Conservation (phyloP, 1,284 basidiomycete species). For the Tremellales sp. region DNA sequence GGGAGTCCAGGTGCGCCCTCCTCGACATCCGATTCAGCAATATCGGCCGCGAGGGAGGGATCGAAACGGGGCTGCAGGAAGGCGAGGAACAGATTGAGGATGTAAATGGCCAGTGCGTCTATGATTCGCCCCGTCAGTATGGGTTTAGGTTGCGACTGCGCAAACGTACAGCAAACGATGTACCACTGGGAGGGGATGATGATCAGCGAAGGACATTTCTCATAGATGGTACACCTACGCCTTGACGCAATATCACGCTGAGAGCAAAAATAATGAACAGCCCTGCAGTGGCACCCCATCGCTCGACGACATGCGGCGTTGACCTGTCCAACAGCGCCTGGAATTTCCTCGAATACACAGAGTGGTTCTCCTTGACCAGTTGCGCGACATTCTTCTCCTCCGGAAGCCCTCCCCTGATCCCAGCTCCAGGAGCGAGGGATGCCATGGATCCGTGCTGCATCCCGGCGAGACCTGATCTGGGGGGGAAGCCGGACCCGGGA, state of each 20-base stretch:
- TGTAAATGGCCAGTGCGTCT: constrained; percentile 88
- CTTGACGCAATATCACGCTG: constrained; percentile 83
- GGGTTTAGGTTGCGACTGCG: constrained; percentile 51
- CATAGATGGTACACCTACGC: too few species aligned
- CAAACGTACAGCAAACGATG: constrained; percentile 55
- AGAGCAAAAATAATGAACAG: constrained; percentile 76
- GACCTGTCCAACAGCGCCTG: constrained; percentile 83
- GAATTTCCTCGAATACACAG: constrained; percentile 50
- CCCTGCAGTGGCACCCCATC: constrained; percentile 79
- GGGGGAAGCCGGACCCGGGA: constrained; percentile 47
- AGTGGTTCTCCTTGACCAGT: constrained; percentile 45
- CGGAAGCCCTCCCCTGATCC: constrained; percentile 37
- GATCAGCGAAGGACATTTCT: not conserved
- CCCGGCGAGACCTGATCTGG: constrained; percentile 43
- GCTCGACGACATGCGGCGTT: constrained; percentile 81
- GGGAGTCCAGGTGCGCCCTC: constrained; percentile 66
- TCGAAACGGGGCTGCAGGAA: constrained; percentile 66
- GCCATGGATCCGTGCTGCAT: constrained; percentile 42
- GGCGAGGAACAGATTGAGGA: constrained; percentile 66
- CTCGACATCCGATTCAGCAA: constrained; percentile 90
- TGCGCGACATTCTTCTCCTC: constrained; percentile 49
- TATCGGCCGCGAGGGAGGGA: constrained; percentile 87
- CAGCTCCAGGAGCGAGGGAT: constrained; percentile 31
- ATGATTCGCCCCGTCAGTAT: constrained; percentile 52
- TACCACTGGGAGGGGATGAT: constrained; percentile 64